Percentiles rank a stretch among this genome's conserved stretches.
These are phyloP conservation scores for Paxillus ammoniavirescens DNA, from an alignment of 768 basidiomycete genomes.

Conservation along the genomic window DNA sequence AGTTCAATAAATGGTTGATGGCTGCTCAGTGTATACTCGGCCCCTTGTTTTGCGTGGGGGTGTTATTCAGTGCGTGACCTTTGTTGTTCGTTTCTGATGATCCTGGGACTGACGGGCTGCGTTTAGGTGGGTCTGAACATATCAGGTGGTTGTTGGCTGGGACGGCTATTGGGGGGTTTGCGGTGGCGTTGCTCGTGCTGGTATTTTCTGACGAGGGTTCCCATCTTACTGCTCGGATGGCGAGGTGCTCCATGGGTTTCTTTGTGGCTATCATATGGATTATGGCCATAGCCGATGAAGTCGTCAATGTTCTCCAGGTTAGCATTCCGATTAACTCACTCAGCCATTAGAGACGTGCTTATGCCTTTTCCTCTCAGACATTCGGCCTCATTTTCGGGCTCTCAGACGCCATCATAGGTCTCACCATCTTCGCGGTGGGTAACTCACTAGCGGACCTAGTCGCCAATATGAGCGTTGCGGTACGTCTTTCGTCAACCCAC, in stretches of 20 bases:
- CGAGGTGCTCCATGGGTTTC: constrained; percentile 89
- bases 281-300: constrained; percentile 96
- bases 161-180: constrained; percentile 52
- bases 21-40: constrained; percentile 81
- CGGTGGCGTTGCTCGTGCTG: constrained; percentile 53
- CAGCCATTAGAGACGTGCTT: not conserved
- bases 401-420: constrained; percentile 94
- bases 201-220: constrained; percentile 60
- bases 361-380: constrained; percentile 48
- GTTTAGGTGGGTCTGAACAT: constrained; percentile 44
- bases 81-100: not conserved
- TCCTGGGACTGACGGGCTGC: constrained; percentile 1
- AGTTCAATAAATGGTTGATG: constrained; percentile 81
- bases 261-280: constrained; percentile 93
- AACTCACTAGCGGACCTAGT: constrained; percentile 97
- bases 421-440: constrained; percentile 95
- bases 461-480: constrained; percentile 94
- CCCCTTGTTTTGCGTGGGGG: constrained; percentile 70
- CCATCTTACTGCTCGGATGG: constrained; percentile 56
- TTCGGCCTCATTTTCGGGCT: constrained; percentile 93
- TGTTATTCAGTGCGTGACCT: constrained; percentile 70
- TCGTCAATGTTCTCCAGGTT: constrained; percentile 87
- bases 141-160: constrained; percentile 54
- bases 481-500: constrained; percentile 33
- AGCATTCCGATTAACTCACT: constrained; percentile 12